phyloP scores from a whole-genome alignment of 2,329 filamentous ascomycete genomes.

The Penicillium carneum region DNA sequence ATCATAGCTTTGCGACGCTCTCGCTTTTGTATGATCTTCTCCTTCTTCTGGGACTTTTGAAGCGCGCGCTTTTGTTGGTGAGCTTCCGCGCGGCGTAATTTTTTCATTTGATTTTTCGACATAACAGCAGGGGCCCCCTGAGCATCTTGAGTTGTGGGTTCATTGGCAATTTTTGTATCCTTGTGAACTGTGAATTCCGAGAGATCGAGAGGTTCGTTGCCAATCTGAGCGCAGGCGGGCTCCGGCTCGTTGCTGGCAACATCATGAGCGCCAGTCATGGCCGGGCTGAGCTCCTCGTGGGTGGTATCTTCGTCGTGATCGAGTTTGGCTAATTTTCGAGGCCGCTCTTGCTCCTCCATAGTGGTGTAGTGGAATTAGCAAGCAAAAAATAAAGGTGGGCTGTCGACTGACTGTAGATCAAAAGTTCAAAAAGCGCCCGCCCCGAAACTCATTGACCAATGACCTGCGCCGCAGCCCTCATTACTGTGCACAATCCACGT shows the following conservation, averaged over 20 bases:
- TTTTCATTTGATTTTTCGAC: conserved; percentile 88
- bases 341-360: conserved; percentile 65
- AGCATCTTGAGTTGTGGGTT: conserved; percentile 12
- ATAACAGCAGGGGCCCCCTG: conserved; percentile 51
- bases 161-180: conserved; percentile 1
- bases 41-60: conserved; percentile 65
- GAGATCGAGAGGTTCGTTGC: conserved; percentile 20
- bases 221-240: conserved; percentile 18
- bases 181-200: conserved; percentile 13
- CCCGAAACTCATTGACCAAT: conserved; percentile 38
- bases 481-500: conserved; percentile 44
- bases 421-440: conserved; percentile 28
- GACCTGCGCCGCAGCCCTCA: conserved; percentile 35
- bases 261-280: conserved; percentile 43
- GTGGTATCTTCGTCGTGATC: conserved; percentile 43
- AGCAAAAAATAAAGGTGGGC: conserved; percentile 17
- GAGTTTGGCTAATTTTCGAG: conserved; percentile 63
- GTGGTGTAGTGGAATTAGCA: neutral
- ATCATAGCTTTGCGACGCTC: conserved; percentile 56
- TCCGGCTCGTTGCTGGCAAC: conserved; percentile 24
- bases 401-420: conserved; percentile 29
- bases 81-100: conserved; percentile 71
- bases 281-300: conserved; percentile 36
- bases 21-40: conserved; percentile 62
- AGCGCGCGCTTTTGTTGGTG: conserved; percentile 76